Evolutionary conservation across 176 grass and related monocot genomes (phyloP), one percentile per base, ranked within the genome.

Genomic region (Thinopyrum elongatum): DNA sequence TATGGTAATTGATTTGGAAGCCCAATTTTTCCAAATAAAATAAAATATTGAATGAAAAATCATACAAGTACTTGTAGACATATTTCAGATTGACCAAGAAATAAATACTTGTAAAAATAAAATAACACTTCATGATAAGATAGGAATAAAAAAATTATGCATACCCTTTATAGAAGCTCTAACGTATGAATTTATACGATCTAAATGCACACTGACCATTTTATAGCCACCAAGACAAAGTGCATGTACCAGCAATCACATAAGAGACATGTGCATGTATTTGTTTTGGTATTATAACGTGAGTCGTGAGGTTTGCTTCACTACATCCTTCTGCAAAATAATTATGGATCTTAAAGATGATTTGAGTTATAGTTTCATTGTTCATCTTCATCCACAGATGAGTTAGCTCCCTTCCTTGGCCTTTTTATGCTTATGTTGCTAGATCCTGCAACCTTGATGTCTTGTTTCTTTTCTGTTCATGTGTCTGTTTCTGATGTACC

Each of bases 381-480:
- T 65, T 75, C 44, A 76, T 82, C 25, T 65, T 75, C 44, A 76
- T 82, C 25, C 41, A 82, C 30, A 81, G 10, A 15, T 65, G 78
- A 81, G 22, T 27, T 78, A 78, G 21, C 49, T 80, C 69, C 59
- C 36, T 47, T 58, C 59, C 61, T 16, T 42, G 42, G 29, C 38
- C 35, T 71, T 76, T 69, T 79, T 53, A 21, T 67, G 46, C 35
- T 69, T 77, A 47, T 21, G 16, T 76, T 67, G 36, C 62, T 81
- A 76, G 4, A 65, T 76, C 35, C 11, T 80, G 35, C 22, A 70
- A 42, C 38, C 11, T 70, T 82, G 10, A 27, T 49, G 42, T 82
- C 3, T 51, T 77, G 13, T 44, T 85, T 55, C 8, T 34, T 33
- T 85, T 21, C 4, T 89, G 21, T 62, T 25, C 71, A 26, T 62